Percentiles rank a stretch among this genome's conserved stretches.
Evolutionary conservation across 1,139 yeast species (phyloP).

Genomic region (Magnusiomyces clavatus): DNA sequence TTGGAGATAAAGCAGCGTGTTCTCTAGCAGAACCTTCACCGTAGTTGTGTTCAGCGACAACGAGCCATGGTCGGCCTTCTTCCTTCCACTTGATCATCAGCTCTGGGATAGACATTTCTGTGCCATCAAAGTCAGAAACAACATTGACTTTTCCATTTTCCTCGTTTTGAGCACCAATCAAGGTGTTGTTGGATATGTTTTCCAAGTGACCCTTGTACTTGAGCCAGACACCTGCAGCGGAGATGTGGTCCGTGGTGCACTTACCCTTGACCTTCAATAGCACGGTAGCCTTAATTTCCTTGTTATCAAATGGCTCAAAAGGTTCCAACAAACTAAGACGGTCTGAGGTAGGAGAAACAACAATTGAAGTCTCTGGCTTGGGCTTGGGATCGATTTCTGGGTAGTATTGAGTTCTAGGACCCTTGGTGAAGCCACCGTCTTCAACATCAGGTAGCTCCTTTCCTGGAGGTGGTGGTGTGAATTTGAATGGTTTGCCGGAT

Average conservation of each 20-base stretch:
- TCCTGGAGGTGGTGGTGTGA: conserved; percentile 69
- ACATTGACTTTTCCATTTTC: conserved; percentile 94
- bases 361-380: conserved; percentile 58
- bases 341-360: conserved; percentile 70
- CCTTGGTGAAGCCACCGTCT: conserved; percentile 63
- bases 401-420: conserved; percentile 66
- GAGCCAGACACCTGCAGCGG: conserved; percentile 99
- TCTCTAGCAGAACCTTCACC: conserved; percentile 99
- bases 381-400: conserved; percentile 59
- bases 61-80: conserved; percentile 81
- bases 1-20: conserved; percentile 94
- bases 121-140: conserved; percentile 83
- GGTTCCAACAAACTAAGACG: conserved; percentile 84
- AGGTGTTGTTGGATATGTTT: conserved; percentile 88
- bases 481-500: conserved; percentile 65
- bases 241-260: conserved; percentile 96
- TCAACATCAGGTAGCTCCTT: conserved; percentile 65
- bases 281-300: conserved; percentile 70
- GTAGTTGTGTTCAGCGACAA: conserved; percentile 93
- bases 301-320: conserved; percentile 74
- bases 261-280: conserved; percentile 91
- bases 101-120: conserved; percentile 74
- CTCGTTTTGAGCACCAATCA: conserved; percentile 94
- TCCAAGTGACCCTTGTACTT: conserved; percentile 97
- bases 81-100: conserved; percentile 93